Conservation (phyloP, 2,329 filamentous ascomycete genomes). For the Fusarium sp. region DNA sequence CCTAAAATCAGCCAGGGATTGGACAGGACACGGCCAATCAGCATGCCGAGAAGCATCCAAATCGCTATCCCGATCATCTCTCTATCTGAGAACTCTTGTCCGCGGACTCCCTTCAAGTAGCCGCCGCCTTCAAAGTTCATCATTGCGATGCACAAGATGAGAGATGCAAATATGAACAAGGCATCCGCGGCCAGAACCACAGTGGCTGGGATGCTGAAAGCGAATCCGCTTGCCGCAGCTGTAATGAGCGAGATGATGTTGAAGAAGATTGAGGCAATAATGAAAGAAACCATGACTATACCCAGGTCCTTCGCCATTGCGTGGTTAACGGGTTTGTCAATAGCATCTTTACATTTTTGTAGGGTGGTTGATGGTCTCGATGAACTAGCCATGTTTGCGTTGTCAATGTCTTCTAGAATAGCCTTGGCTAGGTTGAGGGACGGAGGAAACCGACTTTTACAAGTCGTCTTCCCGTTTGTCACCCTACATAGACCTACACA, state of each 20-base stretch:
- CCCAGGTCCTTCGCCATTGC: slow-evolving; percentile 19
- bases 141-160: slow-evolving; percentile 36
- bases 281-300: slow-evolving; percentile 27
- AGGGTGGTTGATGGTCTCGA: slow-evolving; percentile 8
- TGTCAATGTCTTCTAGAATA: slow-evolving; percentile 27
- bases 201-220: neutral
- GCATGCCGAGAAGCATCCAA: slow-evolving; percentile 39
- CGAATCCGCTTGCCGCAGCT: neutral
- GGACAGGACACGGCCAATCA: slow-evolving; percentile 27
- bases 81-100: slow-evolving; percentile 31
- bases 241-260: slow-evolving; percentile 29
- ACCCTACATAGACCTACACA: slow-evolving; percentile 33
- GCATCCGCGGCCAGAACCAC: slow-evolving; percentile 23
- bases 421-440: slow-evolving; percentile 38
- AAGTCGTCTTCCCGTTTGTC: slow-evolving; percentile 11
- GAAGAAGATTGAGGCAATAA: slow-evolving; percentile 34
- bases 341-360: slow-evolving; percentile 18
- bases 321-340: slow-evolving; percentile 30
- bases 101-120: slow-evolving; percentile 13
- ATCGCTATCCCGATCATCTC: slow-evolving; percentile 39
- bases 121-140: slow-evolving; percentile 44
- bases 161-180: slow-evolving; percentile 34
- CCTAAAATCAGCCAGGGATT: slow-evolving; percentile 15
- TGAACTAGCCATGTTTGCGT: neutral
- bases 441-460: slow-evolving; percentile 29